Evolutionary conservation across 108 stramenopile genomes (phyloP), one percentile per base, ranked within the genome.

Genomic region (Nitzschia inconspicua): DNA sequence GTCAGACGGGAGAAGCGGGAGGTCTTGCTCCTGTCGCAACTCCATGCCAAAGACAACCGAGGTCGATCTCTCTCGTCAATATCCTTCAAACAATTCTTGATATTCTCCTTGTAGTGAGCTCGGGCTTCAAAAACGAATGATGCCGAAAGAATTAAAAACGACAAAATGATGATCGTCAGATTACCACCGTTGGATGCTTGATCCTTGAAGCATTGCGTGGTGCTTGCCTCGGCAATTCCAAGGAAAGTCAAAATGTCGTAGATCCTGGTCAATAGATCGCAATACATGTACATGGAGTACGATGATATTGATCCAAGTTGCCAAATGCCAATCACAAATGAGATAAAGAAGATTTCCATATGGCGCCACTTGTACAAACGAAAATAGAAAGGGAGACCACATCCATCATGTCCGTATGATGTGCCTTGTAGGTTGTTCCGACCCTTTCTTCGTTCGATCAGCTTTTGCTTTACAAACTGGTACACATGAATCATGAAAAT

Each of bases 261-360:
- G 29, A 68, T 23, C 6, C 40, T 28, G 0, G 35, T 30, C 25
- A 78, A 31, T 4, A 78, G 44, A 14, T 40, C 80, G 60, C 85
- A 86, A 56, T 84, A 84, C 19, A 64, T 49, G 41, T 90, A 74
- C 16, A 90, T 71, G 41, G 80, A 76, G 35, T 74, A 85, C 14
- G 75, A 75, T 37, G 55, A 53, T 9, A 83, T 77, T 1, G 75
- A 80, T 8, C 85, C 83, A 19, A 89, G 54, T 60, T 89, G 88
- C 88, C 85, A 86, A 20, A 69, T 67, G 4, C 83, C 78, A 51
- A 90, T 83, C 18, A 72, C 44, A 24, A 90, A 50, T 6, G 82
- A 73, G 13, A 90, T 44, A 2, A 85, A 64, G 57, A 65, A 85
- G 10, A 90, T 84, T 60, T 90, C 88, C 71, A 84, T 76, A 53